A percentile compares a stretch with the other conserved stretches of the same genome.
Conservation (phyloP, 2,329 filamentous ascomycete genomes). For the Nannizziopsis arthrosporioides region DNA sequence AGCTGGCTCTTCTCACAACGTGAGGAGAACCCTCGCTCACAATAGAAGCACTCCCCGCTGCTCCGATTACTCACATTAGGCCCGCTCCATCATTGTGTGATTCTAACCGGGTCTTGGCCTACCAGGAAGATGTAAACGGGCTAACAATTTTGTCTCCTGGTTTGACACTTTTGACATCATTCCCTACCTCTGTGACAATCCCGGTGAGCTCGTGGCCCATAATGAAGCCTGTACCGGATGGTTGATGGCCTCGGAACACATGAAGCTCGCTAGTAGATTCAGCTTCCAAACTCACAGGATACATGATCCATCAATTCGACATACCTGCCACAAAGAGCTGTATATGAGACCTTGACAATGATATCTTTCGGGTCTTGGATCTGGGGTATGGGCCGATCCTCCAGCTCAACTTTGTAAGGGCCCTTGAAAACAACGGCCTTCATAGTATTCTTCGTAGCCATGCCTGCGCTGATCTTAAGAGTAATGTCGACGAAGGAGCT, state of each 20-base stretch:
- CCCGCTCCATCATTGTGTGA: background rate
- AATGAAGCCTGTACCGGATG: constrained; percentile 52
- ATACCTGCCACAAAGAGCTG: constrained; percentile 79
- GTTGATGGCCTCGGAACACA: constrained; percentile 70
- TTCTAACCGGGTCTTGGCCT: constrained; percentile 20
- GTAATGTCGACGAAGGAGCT: background rate
- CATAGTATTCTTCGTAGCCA: constrained; percentile 49
- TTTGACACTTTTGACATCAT: constrained; percentile 54
- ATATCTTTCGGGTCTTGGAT: constrained; percentile 62
- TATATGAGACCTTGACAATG: constrained; percentile 70
- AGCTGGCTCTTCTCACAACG: constrained; percentile 60
- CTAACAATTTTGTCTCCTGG: constrained; percentile 69
- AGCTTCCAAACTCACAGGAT: background rate
- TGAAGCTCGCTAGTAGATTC: constrained; percentile 59
- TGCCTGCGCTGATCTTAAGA: constrained; percentile 13
- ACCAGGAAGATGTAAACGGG: constrained; percentile 75
- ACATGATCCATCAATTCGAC: constrained; percentile 21
- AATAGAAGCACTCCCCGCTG: constrained; percentile 71
- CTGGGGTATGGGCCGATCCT: constrained; percentile 67
- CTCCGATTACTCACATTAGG: constrained; percentile 7
- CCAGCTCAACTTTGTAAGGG: constrained; percentile 59
- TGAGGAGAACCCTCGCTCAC: constrained; percentile 61
- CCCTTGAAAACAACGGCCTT: constrained; percentile 81
- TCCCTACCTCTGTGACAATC: constrained; percentile 55
- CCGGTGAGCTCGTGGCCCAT: constrained; percentile 81